phyloP scores from a whole-genome alignment of 306 rosid species.

The Ormosia emarginata region DNA sequence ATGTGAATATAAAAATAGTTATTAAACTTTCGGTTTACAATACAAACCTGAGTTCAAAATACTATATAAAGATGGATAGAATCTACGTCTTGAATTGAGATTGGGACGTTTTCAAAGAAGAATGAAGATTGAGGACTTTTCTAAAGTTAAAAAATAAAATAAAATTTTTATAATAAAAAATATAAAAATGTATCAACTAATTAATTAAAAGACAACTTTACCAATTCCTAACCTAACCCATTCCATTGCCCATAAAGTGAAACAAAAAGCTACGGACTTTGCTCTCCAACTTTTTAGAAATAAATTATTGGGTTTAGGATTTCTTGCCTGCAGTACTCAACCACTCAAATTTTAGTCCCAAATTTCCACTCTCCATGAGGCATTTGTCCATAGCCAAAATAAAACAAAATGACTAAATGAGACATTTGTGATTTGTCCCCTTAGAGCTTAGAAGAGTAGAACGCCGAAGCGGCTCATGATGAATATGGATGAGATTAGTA shows the following conservation, averaged over 20 bases:
- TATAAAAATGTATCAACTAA: background rate
- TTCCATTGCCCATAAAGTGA: background rate
- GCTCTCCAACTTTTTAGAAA: background rate
- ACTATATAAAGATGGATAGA: no score
- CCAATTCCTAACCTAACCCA: background rate
- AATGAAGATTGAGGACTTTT: background rate
- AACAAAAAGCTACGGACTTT: background rate
- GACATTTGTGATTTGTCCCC: conserved; percentile 18
- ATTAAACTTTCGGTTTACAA: no score
- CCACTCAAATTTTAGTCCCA: background rate
- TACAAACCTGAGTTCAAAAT: background rate
- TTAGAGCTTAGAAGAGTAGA: background rate
- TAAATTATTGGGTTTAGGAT: background rate
- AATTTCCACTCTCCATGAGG: background rate
- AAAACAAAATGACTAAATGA: background rate
- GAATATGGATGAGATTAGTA: no score
- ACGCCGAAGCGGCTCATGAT: background rate
- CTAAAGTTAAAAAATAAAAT: background rate
- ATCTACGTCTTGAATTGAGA: no score
- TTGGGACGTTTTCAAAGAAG: background rate
- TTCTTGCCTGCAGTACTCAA: background rate
- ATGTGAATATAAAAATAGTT: no score
- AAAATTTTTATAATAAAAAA: background rate
- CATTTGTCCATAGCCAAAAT: background rate
- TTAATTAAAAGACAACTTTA: background rate